phyloP scores from a whole-genome alignment of 2,329 filamentous ascomycete genomes.

The Fusarium odoratissimum region DNA sequence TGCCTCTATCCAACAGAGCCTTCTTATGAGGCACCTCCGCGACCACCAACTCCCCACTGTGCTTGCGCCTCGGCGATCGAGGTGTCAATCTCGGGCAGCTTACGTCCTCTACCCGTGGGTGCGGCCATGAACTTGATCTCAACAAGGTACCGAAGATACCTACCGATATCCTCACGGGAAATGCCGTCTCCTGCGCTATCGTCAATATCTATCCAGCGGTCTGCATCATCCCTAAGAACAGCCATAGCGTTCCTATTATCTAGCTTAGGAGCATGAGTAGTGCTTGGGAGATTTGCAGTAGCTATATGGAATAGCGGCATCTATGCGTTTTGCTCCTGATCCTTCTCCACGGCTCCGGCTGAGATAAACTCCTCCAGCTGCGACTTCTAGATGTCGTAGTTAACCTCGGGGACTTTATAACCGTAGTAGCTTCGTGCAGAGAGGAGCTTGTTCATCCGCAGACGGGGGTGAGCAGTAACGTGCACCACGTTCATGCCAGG shows the following conservation, averaged over 20 bases:
- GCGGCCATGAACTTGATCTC: constrained; percentile 1
- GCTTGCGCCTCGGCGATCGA: background rate
- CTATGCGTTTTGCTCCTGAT: background rate
- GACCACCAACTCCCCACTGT: background rate
- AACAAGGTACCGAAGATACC: background rate
- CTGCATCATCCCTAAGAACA: constrained; percentile 1
- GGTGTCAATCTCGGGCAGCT: background rate
- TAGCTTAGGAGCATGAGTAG: constrained; percentile 1
- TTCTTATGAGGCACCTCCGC: background rate
- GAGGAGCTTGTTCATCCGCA: constrained; percentile 3
- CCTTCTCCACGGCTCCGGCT: background rate
- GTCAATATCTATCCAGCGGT: constrained; percentile 1
- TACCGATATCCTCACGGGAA: background rate
- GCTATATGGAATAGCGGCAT: constrained; percentile 7
- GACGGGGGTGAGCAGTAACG: constrained; percentile 5
- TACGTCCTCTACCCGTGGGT: background rate
- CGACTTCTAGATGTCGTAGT: background rate
- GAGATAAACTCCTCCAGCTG: constrained; percentile 1
- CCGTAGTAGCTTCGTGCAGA: background rate
- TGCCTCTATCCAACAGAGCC: background rate
- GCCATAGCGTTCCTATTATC: background rate
- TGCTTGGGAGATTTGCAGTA: background rate
- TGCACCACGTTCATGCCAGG: background rate
- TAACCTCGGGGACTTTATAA: background rate
- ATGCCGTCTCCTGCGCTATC: constrained; percentile 6